Base-by-base conservation (phyloP, 495 filamentous ascomycete genomes). In the Xeromyces bisporus region DNA sequence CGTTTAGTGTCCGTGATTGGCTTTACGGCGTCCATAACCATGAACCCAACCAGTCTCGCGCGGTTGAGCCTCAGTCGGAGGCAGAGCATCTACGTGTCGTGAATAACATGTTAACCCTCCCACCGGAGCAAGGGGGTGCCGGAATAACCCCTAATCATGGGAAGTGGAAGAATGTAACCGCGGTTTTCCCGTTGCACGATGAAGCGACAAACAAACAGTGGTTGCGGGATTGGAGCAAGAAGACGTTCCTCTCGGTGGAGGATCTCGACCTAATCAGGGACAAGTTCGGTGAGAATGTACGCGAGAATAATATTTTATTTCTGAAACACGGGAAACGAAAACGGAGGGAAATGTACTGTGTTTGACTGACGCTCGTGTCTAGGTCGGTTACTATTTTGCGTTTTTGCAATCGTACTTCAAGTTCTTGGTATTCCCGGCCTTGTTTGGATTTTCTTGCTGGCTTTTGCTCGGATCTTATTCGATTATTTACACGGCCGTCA, bases 311-410 rank as follows among this genome's bases (percentile, higher is more conserved):
- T 13, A 6, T 17, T 29, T 12, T 21, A 9, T 12, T 3, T 32
- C 23, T 1, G n/a, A n/a, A n/a, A n/a, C n/a, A n/a, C n/a, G n/a
- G n/a, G n/a, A n/a, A n/a, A n/a, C n/a, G n/a, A n/a, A n/a, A n/a
- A n/a, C n/a, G n/a, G n/a, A n/a, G n/a, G n/a, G n/a, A n/a, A n/a
- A n/a, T n/a, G n/a, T n/a, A n/a, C n/a, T n/a, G n/a, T n/a, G n/a
- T n/a, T n/a, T n/a, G n/a, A n/a, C n/a, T n/a, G n/a, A n/a, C n/a
- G n/a, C n/a, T n/a, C n/a, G n/a, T n/a, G n/a, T 29, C 14, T 16
- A 76, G 67, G 66, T 96, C 33, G 89, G 80, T 15, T 94, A 85
- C 45, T 97, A 97, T 56, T 97, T 97, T 46, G 77, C 91, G 2
- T 97, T 97, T 51, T 60, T 93, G 32, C 84, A 93, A 57, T 76